Evolutionary conservation across 352 stramenopile species (phyloP).

Genomic region (Globisporangium cystogenes): DNA sequence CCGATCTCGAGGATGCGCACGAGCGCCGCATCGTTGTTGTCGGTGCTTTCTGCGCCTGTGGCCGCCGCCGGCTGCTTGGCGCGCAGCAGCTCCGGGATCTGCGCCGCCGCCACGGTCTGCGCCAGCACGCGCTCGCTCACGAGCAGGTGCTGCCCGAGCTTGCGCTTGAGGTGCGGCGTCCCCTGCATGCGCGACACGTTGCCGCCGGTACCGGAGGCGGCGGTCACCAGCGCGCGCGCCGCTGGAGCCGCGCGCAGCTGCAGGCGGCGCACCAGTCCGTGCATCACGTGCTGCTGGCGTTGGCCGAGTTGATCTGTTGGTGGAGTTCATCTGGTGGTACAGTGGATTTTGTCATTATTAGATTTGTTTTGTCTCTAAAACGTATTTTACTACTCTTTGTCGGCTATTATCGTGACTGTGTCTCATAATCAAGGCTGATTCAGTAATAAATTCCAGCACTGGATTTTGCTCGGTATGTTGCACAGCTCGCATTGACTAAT

Average conservation of each 20-base stretch:
- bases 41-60: background rate
- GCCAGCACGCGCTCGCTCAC: slow-evolving; percentile 54
- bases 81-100: slow-evolving; percentile 30
- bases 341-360: no score
- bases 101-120: slow-evolving; percentile 56
- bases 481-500: no score
- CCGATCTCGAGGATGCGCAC: slow-evolving; percentile 81
- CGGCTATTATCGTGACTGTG: no score
- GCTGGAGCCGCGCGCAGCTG: slow-evolving; percentile 19
- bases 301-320: no score
- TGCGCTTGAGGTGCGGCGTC: slow-evolving; percentile 75
- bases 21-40: background rate
- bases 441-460: no score
- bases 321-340: no score
- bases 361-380: no score
- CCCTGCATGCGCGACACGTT: slow-evolving; percentile 44
- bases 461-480: background rate
- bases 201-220: no score
- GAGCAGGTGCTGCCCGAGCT: slow-evolving; percentile 79
- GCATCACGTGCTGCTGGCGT: no score
- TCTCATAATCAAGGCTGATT: no score
- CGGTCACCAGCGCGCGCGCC: background rate
- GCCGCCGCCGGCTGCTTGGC: slow-evolving; percentile 9
- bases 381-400: no score
- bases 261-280: slow-evolving; percentile 21